Evolutionary conservation across 2,329 filamentous ascomycete species (phyloP), one percentile per base, ranked within the genome.

Genomic region (Dryadomyces quercus-mongolicae): DNA sequence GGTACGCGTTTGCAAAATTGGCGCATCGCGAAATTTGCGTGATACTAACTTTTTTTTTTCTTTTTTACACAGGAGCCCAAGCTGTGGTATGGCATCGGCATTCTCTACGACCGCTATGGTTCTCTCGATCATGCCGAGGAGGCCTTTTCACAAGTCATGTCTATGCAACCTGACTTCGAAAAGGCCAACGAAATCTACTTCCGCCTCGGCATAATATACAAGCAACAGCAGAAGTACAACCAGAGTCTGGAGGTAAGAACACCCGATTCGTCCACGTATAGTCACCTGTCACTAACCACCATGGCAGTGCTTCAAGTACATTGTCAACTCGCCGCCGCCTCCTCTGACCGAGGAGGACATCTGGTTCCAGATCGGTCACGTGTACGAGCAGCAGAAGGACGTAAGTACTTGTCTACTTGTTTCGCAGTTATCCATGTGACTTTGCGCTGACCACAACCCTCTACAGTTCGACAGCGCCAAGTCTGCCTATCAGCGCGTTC

Each of bases 161-260:
- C 89, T 62, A 97, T 98, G 85, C 86, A 95, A 64, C 93, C 92
- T 5, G 85, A 90, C 62, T 97, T 97, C 62, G 93, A 98, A 65
- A 98, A 98, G 77, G 91, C 92, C 55, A 97, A 97, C 65, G 93
- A 98, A 68, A 97, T 98, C 53, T 98, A 97, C 69, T 98, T 98
- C 71, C 83, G 93, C 31, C 79, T 98, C 9, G 93, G 93, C n/a
- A 98, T 98, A 73, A 97, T 98, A 60, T 97, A 97, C 75, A 98
- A 98, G 69, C 92, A 97, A 65, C 93, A 97, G 67, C 85, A 91
- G 58, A 97, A 97, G 68, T 98, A 91, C 67, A 76, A 77, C 52
- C 86, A 94, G 66, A 96, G 91, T 75, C 75, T 97, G 48, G 93
- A 97, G 71, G 91, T 95, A 74, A 63, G 75, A 68, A 40, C 36